Conservation (phyloP, 495 filamentous ascomycete genomes). For the Neurospora hispaniola region DNA sequence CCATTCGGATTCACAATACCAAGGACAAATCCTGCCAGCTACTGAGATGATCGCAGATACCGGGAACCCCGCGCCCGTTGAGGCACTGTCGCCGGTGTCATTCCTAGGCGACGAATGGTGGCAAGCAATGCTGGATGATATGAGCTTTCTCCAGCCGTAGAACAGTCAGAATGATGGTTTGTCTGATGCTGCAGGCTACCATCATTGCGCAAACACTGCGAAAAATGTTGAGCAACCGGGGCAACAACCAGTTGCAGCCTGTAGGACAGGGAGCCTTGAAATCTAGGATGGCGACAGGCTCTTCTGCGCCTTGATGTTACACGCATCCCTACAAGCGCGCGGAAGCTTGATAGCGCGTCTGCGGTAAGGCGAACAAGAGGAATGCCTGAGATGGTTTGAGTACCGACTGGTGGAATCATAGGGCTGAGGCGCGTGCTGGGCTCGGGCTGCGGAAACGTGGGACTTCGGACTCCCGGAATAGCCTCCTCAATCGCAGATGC, state of each 20-base stretch:
- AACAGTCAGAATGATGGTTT: not conserved
- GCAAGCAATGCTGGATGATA: conserved; percentile 6
- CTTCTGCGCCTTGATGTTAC: not conserved
- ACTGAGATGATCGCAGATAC: not conserved
- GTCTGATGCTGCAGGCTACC: not conserved
- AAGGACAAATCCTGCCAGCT: not conserved
- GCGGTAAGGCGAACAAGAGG: not conserved
- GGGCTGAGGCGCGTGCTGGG: not conserved
- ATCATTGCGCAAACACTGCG: not conserved
- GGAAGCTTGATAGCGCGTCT: not conserved
- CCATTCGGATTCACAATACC: not conserved
- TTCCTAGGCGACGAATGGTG: conserved; percentile 7
- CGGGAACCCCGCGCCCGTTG: not conserved
- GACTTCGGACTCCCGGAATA: not conserved
- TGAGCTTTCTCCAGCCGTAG: conserved; percentile 1
- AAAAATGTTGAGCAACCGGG: not conserved
- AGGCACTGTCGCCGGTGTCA: not conserved
- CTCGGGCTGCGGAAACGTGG: not conserved
- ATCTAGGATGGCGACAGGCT: not conserved
- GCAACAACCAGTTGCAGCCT: not conserved
- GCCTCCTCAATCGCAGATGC: not conserved
- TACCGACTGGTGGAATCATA: not conserved
- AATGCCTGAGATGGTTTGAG: not conserved
- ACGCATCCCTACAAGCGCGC: not conserved
- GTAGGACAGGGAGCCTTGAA: not conserved